Evolutionary conservation across 208 protist species (phyloP).

Genomic region (Crithidia bombi): DNA sequence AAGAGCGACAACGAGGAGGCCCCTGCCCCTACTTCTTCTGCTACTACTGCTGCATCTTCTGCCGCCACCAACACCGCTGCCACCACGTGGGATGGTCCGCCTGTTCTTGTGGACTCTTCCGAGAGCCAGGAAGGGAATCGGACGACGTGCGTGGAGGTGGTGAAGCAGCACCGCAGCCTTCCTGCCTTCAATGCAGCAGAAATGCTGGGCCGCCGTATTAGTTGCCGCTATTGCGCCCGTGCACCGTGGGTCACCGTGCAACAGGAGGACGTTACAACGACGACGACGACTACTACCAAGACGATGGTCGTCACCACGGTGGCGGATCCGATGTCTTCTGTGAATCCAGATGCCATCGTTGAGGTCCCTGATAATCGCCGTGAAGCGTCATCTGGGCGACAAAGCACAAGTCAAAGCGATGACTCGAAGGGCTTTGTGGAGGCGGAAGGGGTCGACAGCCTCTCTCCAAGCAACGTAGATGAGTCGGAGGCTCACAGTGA

Average conservation of each 20-base stretch:
- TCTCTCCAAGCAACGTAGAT: too few species aligned
- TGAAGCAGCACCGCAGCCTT: constrained; percentile 3
- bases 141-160: constrained; percentile 3
- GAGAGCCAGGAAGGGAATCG: neutral
- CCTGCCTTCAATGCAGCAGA: neutral
- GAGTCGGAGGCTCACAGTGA: too few species aligned
- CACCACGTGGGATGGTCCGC: neutral
- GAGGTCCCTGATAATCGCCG: too few species aligned
- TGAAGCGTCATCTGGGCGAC: too few species aligned
- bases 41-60: too few species aligned
- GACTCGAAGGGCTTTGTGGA: too few species aligned
- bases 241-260: neutral
- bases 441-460: too few species aligned
- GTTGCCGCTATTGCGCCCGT: constrained; percentile 29
- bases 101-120: neutral
- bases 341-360: neutral
- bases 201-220: constrained; percentile 17
- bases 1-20: too few species aligned
- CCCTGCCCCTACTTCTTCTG: too few species aligned
- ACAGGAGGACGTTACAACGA: constrained; percentile 19
- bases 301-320: neutral
- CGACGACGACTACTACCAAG: constrained; percentile 16
- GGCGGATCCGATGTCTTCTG: neutral
- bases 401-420: too few species aligned
- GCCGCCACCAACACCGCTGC: neutral